These are phyloP conservation scores for Tylopilus balloui DNA, from an alignment of 768 basidiomycete genomes.

Conservation along the genomic window DNA sequence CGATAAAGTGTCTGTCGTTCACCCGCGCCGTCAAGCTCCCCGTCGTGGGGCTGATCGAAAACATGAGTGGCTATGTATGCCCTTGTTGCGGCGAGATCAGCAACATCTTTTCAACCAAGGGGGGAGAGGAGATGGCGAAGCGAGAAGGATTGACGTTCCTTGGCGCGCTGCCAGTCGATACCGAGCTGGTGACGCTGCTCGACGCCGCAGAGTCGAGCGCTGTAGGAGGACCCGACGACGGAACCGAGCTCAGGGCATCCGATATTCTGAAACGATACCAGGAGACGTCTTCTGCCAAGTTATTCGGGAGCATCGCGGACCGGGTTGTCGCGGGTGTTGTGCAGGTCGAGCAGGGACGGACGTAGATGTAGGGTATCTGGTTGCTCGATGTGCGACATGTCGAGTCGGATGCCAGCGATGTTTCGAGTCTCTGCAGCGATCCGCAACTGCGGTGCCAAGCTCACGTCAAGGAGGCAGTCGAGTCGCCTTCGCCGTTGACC, in stretches of 20 bases:
- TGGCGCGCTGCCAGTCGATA: constrained; percentile 90
- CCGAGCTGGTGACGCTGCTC: constrained; percentile 79
- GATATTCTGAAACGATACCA: constrained; percentile 57
- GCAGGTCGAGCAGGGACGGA: constrained; percentile 6
- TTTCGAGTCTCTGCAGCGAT: too few species aligned
- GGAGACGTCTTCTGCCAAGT: constrained; percentile 60
- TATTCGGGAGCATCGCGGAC: constrained; percentile 60
- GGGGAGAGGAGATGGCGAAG: constrained; percentile 83
- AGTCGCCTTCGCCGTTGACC: constrained; percentile 1
- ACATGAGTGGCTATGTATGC: constrained; percentile 98
- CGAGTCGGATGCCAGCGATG: too few species aligned
- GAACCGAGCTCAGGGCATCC: constrained; percentile 35
- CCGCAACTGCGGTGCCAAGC: constrained; percentile 6
- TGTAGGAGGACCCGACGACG: constrained; percentile 17
- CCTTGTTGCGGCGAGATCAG: constrained; percentile 95
- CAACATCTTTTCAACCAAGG: constrained; percentile 92
- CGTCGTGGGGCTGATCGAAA: constrained; percentile 90
- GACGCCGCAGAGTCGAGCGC: constrained; percentile 53
- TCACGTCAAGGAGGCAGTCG: neutral
- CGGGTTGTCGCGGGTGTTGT: constrained; percentile 35
- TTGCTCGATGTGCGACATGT: too few species aligned
- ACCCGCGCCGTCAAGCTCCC: constrained; percentile 82
- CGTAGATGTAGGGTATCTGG: neutral
- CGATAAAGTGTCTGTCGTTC: constrained; percentile 95
- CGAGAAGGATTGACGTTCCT: constrained; percentile 72